Conservation (phyloP, 305 asterid genomes). For the Fraxinus dipetala region DNA sequence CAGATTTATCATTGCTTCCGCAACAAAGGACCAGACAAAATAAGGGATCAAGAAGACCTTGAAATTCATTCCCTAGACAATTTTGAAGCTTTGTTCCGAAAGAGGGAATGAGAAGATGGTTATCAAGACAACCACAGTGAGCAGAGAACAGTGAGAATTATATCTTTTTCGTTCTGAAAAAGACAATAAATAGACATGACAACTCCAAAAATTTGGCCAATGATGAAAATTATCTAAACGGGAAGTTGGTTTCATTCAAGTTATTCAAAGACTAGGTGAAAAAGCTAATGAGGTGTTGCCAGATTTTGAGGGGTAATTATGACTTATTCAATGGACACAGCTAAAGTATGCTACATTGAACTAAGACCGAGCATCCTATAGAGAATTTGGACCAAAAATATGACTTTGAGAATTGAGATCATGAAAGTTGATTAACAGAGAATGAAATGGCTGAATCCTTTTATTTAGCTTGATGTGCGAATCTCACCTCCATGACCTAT, state of each 20-base stretch:
- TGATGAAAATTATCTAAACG: slow-evolving; percentile 29
- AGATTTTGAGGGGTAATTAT: slow-evolving; percentile 28
- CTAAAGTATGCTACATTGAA: slow-evolving; percentile 35
- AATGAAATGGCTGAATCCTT: slow-evolving; percentile 22
- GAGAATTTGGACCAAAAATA: slow-evolving; percentile 34
- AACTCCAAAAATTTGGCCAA: slow-evolving; percentile 37
- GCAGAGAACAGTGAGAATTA: background rate
- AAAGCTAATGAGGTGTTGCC: slow-evolving; percentile 32
- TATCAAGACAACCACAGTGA: background rate
- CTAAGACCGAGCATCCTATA: slow-evolving; percentile 32
- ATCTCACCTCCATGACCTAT: slow-evolving; percentile 42
- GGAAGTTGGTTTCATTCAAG: slow-evolving; percentile 27
- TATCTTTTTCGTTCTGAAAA: slow-evolving; percentile 20
- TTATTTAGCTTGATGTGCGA: slow-evolving; percentile 33
- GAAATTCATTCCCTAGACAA: slow-evolving; percentile 28
- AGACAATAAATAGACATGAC: slow-evolving; percentile 32
- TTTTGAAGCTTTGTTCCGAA: slow-evolving; percentile 31
- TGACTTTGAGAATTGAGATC: slow-evolving; percentile 16
- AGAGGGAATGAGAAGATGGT: background rate
- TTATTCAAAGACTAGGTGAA: slow-evolving; percentile 38
- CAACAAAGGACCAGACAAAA: slow-evolving; percentile 36
- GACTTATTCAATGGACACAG: slow-evolving; percentile 41
- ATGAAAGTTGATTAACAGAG: slow-evolving; percentile 25
- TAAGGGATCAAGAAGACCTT: slow-evolving; percentile 21
- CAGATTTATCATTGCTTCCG: slow-evolving; percentile 25